Evolutionary conservation across 2,329 filamentous ascomycete species (phyloP), one percentile per base, ranked within the genome.

Genomic region (Xylaria sp.): DNA sequence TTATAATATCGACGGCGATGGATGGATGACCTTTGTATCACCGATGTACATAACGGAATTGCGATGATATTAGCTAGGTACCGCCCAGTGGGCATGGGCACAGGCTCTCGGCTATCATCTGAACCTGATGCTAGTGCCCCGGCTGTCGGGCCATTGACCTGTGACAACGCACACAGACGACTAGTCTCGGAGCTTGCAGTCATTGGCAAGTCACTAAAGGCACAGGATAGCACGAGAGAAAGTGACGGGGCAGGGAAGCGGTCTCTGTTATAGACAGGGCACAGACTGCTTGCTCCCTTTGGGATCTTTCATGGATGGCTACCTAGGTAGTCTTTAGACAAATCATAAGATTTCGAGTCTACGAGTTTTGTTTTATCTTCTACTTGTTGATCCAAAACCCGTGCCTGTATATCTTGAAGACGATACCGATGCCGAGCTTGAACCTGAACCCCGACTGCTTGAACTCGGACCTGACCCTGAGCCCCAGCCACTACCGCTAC

Each of bases 381-480:
- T 60, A 4, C 79, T 85, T 0, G 90, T 92, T 8, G 87, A 89
- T 8, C 90, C 90, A 71, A 91, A 92, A 0, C 90, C 90, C 0
- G 89, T 92, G 68, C 87, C 90, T 68, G 89, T 84, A 68, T 89
- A 82, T 54, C 85, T 83, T 13, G 81, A 78, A 7, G 79, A 78
- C 8, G 80, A 82, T 41, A 76, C 77, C 11, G 77, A 75, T 27
- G 70, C 73, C 61, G 71, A 70, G n/a, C 73, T 63, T 35, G 74
- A 68, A n/a, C 62, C 66, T 15, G 70, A 71, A 51, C 47, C n/a
- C 29, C 73, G 63, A 38, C 74, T 66, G 10, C 67, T 68, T 29
- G 71, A 71, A 55, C 62, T 61, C 33, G 60, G 44, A 15, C 54
- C 60, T 2, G 48, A 19, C 21, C 23, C 27, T 25, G 61, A 62